Conservation (phyloP, 2,329 filamentous ascomycete genomes). For the Magnaporthiopsis poae region DNA sequence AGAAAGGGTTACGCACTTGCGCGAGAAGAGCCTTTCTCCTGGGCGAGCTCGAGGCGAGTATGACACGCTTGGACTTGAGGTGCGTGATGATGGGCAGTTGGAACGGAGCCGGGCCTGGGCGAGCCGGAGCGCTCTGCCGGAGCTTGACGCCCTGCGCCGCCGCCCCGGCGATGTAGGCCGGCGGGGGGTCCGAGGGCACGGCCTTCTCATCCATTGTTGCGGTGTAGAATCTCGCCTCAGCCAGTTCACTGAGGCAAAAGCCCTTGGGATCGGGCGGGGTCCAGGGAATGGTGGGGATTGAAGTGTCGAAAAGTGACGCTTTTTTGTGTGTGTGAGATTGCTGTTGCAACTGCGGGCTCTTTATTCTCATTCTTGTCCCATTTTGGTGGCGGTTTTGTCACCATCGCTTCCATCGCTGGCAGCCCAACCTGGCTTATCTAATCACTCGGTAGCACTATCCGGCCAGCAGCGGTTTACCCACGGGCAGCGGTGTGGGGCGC, state of each 20-base stretch:
- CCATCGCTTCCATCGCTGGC: neutral
- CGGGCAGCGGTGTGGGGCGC: no score
- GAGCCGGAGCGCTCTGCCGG: slow-evolving; percentile 28
- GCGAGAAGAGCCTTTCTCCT: slow-evolving; percentile 71
- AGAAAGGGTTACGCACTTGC: slow-evolving; percentile 36
- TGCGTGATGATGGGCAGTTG: slow-evolving; percentile 69
- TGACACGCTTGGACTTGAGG: slow-evolving; percentile 68
- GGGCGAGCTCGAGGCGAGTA: slow-evolving; percentile 84
- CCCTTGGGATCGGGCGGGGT: no score
- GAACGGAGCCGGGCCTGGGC: slow-evolving; percentile 54
- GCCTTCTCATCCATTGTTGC: slow-evolving; percentile 5
- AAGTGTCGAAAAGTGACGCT: neutral
- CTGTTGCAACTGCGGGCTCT: neutral
- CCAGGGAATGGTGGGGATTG: neutral
- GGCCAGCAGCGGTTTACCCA: no score
- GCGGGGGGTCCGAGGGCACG: slow-evolving; percentile 30
- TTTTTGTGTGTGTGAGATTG: neutral
- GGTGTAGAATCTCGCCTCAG: neutral
- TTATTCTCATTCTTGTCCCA: neutral
- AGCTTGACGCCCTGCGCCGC: slow-evolving; percentile 27
- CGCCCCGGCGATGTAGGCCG: slow-evolving; percentile 33
- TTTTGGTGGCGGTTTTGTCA: neutral
- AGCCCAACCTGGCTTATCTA: neutral
- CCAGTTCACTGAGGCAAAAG: neutral
- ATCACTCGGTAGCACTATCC: neutral